Evolutionary conservation across 768 basidiomycete genomes (phyloP).

Genomic region (Coprinopsis marcescibilis): DNA sequence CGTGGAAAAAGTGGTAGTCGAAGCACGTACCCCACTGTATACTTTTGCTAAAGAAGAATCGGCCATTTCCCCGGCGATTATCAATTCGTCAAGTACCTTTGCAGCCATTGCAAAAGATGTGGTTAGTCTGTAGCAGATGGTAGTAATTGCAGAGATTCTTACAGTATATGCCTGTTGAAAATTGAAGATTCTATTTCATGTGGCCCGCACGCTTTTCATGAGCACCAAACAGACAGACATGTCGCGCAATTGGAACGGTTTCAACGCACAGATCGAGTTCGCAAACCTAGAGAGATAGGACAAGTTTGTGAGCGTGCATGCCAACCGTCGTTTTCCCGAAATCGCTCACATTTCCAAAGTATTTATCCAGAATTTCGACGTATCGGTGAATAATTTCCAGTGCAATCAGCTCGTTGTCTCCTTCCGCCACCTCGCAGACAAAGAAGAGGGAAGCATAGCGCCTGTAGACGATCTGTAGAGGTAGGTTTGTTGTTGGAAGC

Average conservation of each 20-base stretch:
- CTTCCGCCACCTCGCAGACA: constrained; percentile 75
- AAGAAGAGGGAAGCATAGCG: constrained; percentile 97
- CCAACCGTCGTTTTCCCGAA: constrained; percentile 16
- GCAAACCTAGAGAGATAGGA: constrained; percentile 67
- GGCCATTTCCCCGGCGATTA: constrained; percentile 91
- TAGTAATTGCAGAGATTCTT: constrained; percentile 8
- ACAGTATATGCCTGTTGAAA: constrained; percentile 95
- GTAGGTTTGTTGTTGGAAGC: too few species aligned
- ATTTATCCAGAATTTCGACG: constrained; percentile 85
- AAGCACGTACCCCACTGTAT: constrained; percentile 28
- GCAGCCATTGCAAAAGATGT: constrained; percentile 5
- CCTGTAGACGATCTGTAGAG: constrained; percentile 77
- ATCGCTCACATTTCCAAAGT: constrained; percentile 77
- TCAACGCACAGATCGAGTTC: constrained; percentile 81
- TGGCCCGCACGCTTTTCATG: too few species aligned
- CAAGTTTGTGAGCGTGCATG: constrained; percentile 46
- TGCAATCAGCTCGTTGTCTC: constrained; percentile 88
- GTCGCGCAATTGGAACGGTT: not conserved
- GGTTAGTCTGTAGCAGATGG: not conserved
- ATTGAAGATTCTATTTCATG: constrained; percentile 97
- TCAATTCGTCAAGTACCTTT: constrained; percentile 86
- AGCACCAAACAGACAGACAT: not conserved
- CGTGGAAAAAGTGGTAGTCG: not conserved
- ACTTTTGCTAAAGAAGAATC: constrained; percentile 81
- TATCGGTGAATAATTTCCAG: constrained; percentile 93